phyloP scores from a whole-genome alignment of 768 basidiomycete species.

The Kwoniella sp. region DNA sequence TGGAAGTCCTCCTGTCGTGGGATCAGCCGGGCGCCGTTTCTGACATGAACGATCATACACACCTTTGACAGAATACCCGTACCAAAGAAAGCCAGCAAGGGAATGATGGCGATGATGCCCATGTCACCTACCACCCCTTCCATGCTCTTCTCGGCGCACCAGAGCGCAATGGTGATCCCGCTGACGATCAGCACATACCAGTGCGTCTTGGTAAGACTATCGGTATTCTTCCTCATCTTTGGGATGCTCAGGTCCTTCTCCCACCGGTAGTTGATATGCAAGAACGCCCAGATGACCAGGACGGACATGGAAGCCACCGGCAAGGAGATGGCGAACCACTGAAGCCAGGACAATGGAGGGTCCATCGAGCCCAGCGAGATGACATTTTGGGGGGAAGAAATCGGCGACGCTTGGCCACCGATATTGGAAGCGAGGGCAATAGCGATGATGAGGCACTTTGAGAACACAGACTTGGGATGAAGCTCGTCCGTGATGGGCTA shows the following conservation, averaged over 20 bases:
- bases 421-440: conserved; percentile 98
- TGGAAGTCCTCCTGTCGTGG: conserved; percentile 54
- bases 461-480: conserved; percentile 78
- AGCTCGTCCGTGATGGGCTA: conserved; percentile 91
- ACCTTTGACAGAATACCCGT: conserved; percentile 92
- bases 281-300: conserved; percentile 82
- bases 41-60: conserved; percentile 11
- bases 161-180: conserved; percentile 74
- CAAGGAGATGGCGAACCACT: conserved; percentile 90
- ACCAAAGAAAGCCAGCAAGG: conserved; percentile 87
- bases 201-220: conserved; percentile 75
- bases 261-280: conserved; percentile 74
- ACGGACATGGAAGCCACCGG: conserved; percentile 85
- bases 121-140: conserved; percentile 82
- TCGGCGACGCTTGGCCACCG: conserved; percentile 93
- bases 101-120: conserved; percentile 93
- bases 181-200: conserved; percentile 85
- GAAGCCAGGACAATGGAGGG: conserved; percentile 74
- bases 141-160: conserved; percentile 81
- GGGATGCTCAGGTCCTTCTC: conserved; percentile 68
- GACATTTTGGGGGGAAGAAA: conserved; percentile 95
- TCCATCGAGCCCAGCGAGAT: conserved; percentile 88
- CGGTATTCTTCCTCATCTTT: conserved; percentile 74
- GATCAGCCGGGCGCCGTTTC: neutral
- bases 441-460: conserved; percentile 83